Conservation (phyloP, 768 basidiomycete genomes). For the Leccinum boreale region DNA sequence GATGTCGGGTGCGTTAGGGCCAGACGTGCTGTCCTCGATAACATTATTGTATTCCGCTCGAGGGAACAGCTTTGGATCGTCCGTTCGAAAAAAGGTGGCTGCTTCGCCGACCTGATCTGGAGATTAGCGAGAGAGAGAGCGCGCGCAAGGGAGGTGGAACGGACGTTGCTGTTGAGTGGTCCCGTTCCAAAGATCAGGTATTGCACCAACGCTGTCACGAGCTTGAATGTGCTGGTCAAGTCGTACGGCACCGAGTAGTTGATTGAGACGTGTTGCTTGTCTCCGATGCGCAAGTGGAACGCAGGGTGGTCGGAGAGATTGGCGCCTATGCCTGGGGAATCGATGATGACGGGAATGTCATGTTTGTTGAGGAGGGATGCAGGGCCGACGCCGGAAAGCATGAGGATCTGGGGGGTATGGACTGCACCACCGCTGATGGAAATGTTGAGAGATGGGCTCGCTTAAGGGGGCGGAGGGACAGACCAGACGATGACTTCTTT, state of each 20-base stretch:
- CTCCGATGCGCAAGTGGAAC: conserved; percentile 50
- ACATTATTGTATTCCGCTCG: conserved; percentile 24
- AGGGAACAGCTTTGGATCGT: conserved; percentile 31
- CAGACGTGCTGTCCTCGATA: conserved; percentile 31
- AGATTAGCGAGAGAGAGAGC: neutral
- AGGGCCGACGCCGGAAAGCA: conserved; percentile 78
- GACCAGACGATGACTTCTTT: conserved; percentile 65
- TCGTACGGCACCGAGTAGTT: conserved; percentile 35
- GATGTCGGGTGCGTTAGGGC: conserved; percentile 28
- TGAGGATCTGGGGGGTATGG: conserved; percentile 64
- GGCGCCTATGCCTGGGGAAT: conserved; percentile 72
- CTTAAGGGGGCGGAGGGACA: conserved; percentile 11
- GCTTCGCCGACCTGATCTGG: conserved; percentile 25
- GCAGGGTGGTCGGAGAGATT: conserved; percentile 70
- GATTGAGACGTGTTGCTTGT: conserved; percentile 44
- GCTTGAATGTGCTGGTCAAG: conserved; percentile 17
- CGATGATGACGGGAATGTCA: conserved; percentile 52
- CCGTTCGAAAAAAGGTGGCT: conserved; percentile 32
- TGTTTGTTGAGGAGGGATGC: conserved; percentile 49
- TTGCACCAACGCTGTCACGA: conserved; percentile 34
- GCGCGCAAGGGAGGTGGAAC: neutral
- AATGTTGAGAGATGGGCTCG: neutral
- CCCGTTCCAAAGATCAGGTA: conserved; percentile 49
- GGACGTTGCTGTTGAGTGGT: conserved; percentile 52
- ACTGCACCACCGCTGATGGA: conserved; percentile 53